Base-by-base conservation (phyloP, 73 alveolate genomes). In the Paramecium sexaurelia region DNA sequence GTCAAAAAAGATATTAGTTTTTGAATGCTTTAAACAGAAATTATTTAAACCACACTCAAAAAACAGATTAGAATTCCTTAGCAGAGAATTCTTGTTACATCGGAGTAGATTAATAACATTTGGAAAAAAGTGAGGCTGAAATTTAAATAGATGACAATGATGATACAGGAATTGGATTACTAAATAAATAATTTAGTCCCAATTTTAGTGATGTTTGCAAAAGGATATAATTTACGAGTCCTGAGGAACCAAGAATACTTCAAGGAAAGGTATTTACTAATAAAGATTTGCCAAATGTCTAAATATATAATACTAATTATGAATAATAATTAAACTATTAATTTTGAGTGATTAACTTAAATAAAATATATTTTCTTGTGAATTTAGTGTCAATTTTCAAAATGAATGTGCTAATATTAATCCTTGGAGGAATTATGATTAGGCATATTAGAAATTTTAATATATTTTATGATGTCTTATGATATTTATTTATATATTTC, bases 161-260 rank as follows among this genome's bases (percentile, higher is more conserved):
- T 29, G 83, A 61, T 20, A 51, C 67, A 51, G 67, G 32, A 22
- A 26, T 61, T 26, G 43, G 47, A 29, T 61, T 61, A 61, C 83
- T 61, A 29, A 61, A 61, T 29, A 61, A 61, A 61, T 61, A 61
- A 61, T 61, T 61, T 20, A 61, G 83, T 61, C 83, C 83, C 7
- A 61, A 61, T 24, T 61, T 61, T 32, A 61, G 83, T 61, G 83
- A 61, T 61, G 47, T 61, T 1, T 61, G 51, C 13, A 61, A 61
- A 61, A 26, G 83, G 11, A 61, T 61, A 7, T 32, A 61, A 61
- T 61, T 61, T 27, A 15, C 83, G 9, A 43, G 41, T 27, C 66
- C 66, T 11, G 83, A 61, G 7, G 83, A 61, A 6, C 27, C 39
- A 2, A 61, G 26, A 61, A 61, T 61, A 61, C 43, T 61, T 10